These are phyloP conservation scores for Talaromyces sp. DNA, from an alignment of 2,329 filamentous ascomycete genomes.

Conservation along the genomic window DNA sequence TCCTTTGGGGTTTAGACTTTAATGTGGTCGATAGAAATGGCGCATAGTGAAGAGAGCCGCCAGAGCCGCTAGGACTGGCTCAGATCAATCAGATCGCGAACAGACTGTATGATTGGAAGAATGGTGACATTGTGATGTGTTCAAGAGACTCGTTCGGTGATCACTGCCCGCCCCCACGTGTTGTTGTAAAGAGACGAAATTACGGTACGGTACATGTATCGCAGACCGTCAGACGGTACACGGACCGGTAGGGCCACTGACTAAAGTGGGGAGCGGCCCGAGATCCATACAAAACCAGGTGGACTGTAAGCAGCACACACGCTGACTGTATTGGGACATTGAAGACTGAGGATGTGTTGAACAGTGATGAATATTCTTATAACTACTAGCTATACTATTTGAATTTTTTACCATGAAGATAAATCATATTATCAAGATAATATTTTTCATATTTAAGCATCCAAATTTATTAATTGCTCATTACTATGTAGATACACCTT, in stretches of 20 bases:
- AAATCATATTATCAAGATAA: too few relatives aligned
- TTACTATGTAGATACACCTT: background rate
- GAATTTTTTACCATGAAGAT: too few relatives aligned
- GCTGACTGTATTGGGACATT: background rate
- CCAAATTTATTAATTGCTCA: background rate
- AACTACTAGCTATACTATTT: too few relatives aligned
- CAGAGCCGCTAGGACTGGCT: background rate
- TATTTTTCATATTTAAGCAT: too few relatives aligned
- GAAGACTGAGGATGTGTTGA: background rate
- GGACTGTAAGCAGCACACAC: too few relatives aligned
- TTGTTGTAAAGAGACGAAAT: background rate
- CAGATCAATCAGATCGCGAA: background rate
- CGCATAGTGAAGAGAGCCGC: background rate
- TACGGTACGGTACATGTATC: background rate
- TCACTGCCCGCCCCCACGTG: background rate
- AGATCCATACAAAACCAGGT: background rate
- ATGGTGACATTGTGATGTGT: background rate
- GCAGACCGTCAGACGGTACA: background rate
- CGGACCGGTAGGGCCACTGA: background rate
- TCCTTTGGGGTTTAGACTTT: too few relatives aligned
- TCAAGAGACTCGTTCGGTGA: background rate
- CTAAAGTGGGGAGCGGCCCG: conserved; percentile 9
- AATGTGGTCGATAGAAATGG: background rate
- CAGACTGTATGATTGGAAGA: background rate
- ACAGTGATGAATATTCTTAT: background rate